Conservation (phyloP, 495 filamentous ascomycete genomes). For the Aspergillus ostianus region DNA sequence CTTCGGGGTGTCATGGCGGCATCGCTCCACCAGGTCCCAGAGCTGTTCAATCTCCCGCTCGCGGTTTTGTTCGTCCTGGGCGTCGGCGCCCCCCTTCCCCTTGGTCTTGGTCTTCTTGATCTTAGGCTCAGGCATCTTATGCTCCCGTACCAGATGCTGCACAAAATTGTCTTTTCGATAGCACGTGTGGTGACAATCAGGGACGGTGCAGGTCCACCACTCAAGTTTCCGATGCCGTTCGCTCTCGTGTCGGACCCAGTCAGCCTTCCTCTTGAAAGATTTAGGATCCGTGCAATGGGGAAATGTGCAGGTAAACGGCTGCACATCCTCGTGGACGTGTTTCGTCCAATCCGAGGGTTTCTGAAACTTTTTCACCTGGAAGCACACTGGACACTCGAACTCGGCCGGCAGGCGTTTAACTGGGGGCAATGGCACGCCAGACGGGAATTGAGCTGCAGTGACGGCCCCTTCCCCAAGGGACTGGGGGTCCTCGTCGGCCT, state of each 20-base stretch:
- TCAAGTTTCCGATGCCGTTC: conserved; percentile 90
- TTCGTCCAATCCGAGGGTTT: conserved; percentile 99
- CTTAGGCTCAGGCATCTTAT: conserved; percentile 82
- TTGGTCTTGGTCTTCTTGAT: conserved; percentile 40
- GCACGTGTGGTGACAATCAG: conserved; percentile 81
- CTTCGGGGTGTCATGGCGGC: conserved; percentile 66
- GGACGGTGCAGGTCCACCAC: conserved; percentile 84
- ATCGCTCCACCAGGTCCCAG: conserved; percentile 76
- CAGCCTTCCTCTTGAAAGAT: conserved; percentile 95
- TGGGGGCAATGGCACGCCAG: conserved; percentile 79
- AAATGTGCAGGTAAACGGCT: conserved; percentile 95
- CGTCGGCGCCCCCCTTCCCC: conserved; percentile 30
- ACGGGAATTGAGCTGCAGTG: conserved; percentile 69
- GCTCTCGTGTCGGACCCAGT: conserved; percentile 96
- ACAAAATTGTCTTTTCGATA: conserved; percentile 95
- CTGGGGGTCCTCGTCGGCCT: conserved; percentile 62
- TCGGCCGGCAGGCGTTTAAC: conserved; percentile 76
- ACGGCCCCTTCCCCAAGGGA: conserved; percentile 64
- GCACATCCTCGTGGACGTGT: conserved; percentile 92
- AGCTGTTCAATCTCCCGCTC: conserved; percentile 57
- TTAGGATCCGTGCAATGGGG: conserved; percentile 81
- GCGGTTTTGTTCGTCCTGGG: conserved; percentile 43
- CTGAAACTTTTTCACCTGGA: conserved; percentile 82
- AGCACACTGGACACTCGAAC: conserved; percentile 92
- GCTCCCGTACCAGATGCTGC: conserved; percentile 91